A percentile compares a stretch with the other conserved stretches of the same genome.
phyloP scores from a whole-genome alignment of 495 filamentous ascomycete genomes.

The Chlorociboria aeruginascens region DNA sequence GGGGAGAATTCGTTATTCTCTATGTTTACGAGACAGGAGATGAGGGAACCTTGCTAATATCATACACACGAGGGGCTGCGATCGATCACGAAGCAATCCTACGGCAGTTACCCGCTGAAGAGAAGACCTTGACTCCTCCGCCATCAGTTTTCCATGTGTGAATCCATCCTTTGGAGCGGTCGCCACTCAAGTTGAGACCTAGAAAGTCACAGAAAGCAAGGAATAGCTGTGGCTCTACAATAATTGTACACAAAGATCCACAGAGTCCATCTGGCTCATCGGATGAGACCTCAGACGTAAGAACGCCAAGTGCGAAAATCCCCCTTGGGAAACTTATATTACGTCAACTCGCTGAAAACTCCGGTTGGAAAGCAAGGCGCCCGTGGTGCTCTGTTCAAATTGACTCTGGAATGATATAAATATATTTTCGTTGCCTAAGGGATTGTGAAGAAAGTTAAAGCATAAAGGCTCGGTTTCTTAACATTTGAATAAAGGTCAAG shows the following conservation, averaged over 20 bases:
- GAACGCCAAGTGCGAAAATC: conserved; percentile 10
- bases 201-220: too few species aligned
- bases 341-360: conserved; percentile 6
- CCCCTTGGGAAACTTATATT: conserved; percentile 6
- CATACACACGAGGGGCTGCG: too few species aligned
- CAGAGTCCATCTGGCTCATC: conserved; percentile 11
- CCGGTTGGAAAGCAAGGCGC: conserved; percentile 13
- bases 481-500: conserved; percentile 25
- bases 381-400: conserved; percentile 25
- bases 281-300: conserved; percentile 10
- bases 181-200: too few species aligned
- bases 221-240: too few species aligned
- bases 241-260: too few species aligned
- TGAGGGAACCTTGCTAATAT: too few species aligned
- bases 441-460: conserved; percentile 25
- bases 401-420: conserved; percentile 26
- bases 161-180: too few species aligned
- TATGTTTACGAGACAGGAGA: too few species aligned
- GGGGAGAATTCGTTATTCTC: too few species aligned
- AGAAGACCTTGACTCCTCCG: conserved; percentile 21
- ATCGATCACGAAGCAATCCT: conserved; percentile 17
- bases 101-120: conserved; percentile 19
- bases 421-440: conserved; percentile 39
- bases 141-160: conserved; percentile 15
- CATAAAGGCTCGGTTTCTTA: conserved; percentile 32